phyloP scores from a whole-genome alignment of 768 basidiomycete species.

The Pleurotus citrinopileatus region DNA sequence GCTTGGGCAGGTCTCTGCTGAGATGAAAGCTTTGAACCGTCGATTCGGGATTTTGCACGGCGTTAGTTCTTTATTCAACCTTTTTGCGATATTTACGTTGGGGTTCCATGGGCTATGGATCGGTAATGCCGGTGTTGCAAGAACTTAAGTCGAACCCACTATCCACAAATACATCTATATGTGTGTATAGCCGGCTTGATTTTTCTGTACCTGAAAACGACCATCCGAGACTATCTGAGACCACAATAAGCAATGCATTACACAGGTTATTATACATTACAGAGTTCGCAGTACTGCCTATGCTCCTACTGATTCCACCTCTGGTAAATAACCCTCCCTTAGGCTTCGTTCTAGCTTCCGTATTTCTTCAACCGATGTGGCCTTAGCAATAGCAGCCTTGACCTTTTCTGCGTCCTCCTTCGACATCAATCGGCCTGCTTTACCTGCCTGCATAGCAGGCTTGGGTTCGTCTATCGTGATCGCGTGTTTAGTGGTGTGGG shows the following conservation, averaged over 20 bases:
- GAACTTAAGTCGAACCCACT: not conserved
- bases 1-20: constrained; percentile 49
- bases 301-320: constrained; percentile 75
- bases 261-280: constrained; percentile 14
- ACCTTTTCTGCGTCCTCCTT: constrained; percentile 89
- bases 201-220: not conserved
- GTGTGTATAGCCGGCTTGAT: not conserved
- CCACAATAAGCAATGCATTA: constrained; percentile 29
- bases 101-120: constrained; percentile 73
- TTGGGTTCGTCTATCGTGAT: constrained; percentile 82
- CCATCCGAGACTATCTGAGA: not conserved
- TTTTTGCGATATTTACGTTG: constrained; percentile 55
- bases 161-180: no score
- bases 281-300: constrained; percentile 26
- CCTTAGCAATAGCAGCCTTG: constrained; percentile 82
- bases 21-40: constrained; percentile 69
- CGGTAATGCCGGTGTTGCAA: constrained; percentile 46
- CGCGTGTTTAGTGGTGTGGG: constrained; percentile 55
- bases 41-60: constrained; percentile 69
- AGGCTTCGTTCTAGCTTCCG: constrained; percentile 78
- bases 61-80: constrained; percentile 64
- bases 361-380: constrained; percentile 90
- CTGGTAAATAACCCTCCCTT: constrained; percentile 81
- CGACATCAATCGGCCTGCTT: constrained; percentile 85
- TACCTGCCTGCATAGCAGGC: constrained; percentile 46